phyloP scores from a whole-genome alignment of 305 asterid species.

The Fraxinus platypoda region DNA sequence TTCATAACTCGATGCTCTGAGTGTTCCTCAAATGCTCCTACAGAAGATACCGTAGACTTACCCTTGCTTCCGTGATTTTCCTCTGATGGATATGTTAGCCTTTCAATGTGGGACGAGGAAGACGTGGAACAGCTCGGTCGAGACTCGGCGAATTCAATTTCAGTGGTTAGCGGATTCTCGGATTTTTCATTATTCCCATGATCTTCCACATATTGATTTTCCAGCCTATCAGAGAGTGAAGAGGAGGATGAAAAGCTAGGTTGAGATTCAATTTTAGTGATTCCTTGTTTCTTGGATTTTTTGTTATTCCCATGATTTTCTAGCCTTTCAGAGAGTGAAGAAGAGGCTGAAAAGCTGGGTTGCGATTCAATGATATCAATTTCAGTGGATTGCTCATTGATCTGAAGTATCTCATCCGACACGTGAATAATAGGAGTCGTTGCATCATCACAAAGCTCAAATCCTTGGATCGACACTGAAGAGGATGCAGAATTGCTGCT shows the following conservation, averaged over 20 bases:
- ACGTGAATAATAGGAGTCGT: slow-evolving; percentile 38
- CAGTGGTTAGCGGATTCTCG: slow-evolving; percentile 37
- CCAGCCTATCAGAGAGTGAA: slow-evolving; percentile 32
- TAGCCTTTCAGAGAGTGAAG: slow-evolving; percentile 35
- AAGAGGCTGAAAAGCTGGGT: slow-evolving; percentile 30
- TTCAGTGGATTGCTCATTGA: slow-evolving; percentile 36
- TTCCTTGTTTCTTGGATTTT: background rate
- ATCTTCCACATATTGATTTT: slow-evolving; percentile 16
- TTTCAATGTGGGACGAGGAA: slow-evolving; percentile 53
- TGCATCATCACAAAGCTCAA: slow-evolving; percentile 64
- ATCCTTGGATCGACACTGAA: slow-evolving; percentile 67
- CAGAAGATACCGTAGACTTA: slow-evolving; percentile 29
- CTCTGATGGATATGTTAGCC: slow-evolving; percentile 30
- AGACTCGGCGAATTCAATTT: slow-evolving; percentile 48
- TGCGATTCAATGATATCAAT: slow-evolving; percentile 32
- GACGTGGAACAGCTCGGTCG: slow-evolving; percentile 52
- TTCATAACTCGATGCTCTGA: slow-evolving; percentile 38
- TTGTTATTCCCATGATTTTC: background rate
- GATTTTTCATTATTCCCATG: slow-evolving; percentile 26
- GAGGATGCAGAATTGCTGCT: slow-evolving; percentile 81
- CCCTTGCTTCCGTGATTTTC: slow-evolving; percentile 31
- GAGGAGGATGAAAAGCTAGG: slow-evolving; percentile 32
- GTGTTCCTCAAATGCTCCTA: slow-evolving; percentile 30
- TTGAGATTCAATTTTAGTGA: slow-evolving; percentile 19
- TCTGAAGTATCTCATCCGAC: slow-evolving; percentile 33